Evolutionary conservation across 768 basidiomycete species (phyloP), one percentile per base, ranked within the genome.

Genomic region (Coprinellus aureogranulatus): DNA sequence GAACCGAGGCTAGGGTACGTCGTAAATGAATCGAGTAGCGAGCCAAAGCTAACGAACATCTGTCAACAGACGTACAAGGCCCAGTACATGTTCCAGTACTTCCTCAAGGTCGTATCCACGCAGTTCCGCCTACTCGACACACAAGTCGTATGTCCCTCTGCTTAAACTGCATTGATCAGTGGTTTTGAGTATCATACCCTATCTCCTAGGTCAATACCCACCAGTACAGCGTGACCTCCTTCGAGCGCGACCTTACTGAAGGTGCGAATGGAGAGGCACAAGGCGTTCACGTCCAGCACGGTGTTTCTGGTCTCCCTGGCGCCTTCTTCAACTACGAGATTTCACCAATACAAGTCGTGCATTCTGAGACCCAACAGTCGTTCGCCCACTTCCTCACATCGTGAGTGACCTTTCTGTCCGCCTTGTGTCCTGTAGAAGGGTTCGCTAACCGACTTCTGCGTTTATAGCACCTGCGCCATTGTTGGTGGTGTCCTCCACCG

Each of bases 301-400:
- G 88, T 40, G 75, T 80, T 54, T 72, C 72, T 34, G 94, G 93
- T 28, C 75, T 92, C 26, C 94, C 93, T 73, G 90, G 92, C 49
- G 87, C 86, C 16, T 91, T 89, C 78, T 87, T 90, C 80, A 97
- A 94, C 77, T 97, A 91, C 70, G 95, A 98, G 70, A 97, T 98
- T 67, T 97, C 94, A 18, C 96, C 95, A 12, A 94, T 99, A 66
- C 88, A 92, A 49, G 89, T 99, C 51, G 88, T 94, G 23, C 94
- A 98, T 69, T 82, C 84, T 11, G 96, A 98, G 68, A 88, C 84
- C 31, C 82, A 94, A 55, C 95, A 98, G 72, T 92, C 92, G 0
- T 96, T 98, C 71, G 96, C 97, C 2, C 97, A 99, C 75, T 98
- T 98, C 80, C 75, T 98, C 26, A 98, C 97, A 44, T 98, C 95